Evolutionary conservation across 306 rosid species (phyloP), one percentile per base, ranked within the genome.

Genomic region (Parietaria judaica): DNA sequence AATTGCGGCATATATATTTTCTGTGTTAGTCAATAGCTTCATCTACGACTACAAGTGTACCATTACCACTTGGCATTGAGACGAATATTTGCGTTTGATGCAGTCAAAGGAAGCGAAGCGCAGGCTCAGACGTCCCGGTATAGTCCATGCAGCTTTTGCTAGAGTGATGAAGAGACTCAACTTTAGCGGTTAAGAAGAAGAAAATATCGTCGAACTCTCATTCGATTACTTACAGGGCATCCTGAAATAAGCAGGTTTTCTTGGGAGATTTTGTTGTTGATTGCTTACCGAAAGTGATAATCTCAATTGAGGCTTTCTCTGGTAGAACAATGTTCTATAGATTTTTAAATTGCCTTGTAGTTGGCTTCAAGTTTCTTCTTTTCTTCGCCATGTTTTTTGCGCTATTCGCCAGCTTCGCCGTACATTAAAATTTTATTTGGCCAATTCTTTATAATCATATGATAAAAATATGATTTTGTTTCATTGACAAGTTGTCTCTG

Each of bases 21-120:
- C 0, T 3, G 45, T 41, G 6, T 3, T 1, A 41, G 45, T 41
- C 45, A 3, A 3, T 41, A 1, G 45, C 9, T 41, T 41, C 9
- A 1, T 5, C 45, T 49, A 11, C 0, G 4, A 49, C 45, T 49
- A 11, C 0, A 49, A 49, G 13, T 49, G 53, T 49, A 23, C 13
- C 53, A 49, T 44, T 34, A 55, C 6, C 52, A 8, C 66, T 15
- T 56, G 58, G 14, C 36, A 8, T 37, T 23, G 44, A 62, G 16
- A 67, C 39, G 10, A 36, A 48, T 7, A 64, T 65, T 38, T 72
- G 61, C 71, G 31, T 58, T 61, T 50, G n/a, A 59, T 81, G 92
- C 95, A 91, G 98, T 91, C 98, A 49, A 87, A 87, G 84, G 82
- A 67, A 80, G 47, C 96, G 15, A 91, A 91, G 71, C 92, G 95